These are phyloP conservation scores for Candida qinlingensis DNA, from an alignment of 805 yeast genomes.

Conservation along the genomic window DNA sequence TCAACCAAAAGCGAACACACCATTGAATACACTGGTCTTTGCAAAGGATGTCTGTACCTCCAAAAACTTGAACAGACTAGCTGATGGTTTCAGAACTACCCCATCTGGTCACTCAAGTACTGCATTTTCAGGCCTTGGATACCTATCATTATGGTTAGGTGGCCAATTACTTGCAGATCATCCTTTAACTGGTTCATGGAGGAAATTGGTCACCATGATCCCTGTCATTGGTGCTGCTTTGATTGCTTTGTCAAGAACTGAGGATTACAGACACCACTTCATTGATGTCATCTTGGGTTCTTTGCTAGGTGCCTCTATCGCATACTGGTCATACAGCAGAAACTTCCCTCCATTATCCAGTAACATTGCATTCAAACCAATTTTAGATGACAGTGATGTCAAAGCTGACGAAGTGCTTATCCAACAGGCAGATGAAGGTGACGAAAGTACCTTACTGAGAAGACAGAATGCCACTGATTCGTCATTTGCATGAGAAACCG, in stretches of 20 bases:
- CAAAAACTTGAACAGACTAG: slow-evolving; percentile 33
- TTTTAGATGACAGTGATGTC: slow-evolving; percentile 36
- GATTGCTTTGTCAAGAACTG: slow-evolving; percentile 81
- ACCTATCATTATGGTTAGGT: slow-evolving; percentile 55
- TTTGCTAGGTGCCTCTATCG: slow-evolving; percentile 55
- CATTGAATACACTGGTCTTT: slow-evolving; percentile 45
- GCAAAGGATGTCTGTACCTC: slow-evolving; percentile 68
- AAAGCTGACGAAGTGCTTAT: slow-evolving; percentile 22
- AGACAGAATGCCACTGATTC: not conserved
- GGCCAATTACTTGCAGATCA: slow-evolving; percentile 57
- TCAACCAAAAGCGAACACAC: slow-evolving; percentile 55
- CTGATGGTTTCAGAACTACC: slow-evolving; percentile 76
- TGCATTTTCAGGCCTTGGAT: slow-evolving; percentile 65
- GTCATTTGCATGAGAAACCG: not conserved
- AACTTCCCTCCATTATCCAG: slow-evolving; percentile 34
- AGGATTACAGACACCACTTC: slow-evolving; percentile 92
- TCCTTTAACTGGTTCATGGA: slow-evolving; percentile 55
- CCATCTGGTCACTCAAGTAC: slow-evolving; percentile 79
- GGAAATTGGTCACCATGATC: slow-evolving; percentile 44
- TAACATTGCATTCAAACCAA: slow-evolving; percentile 33
- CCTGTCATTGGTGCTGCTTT: slow-evolving; percentile 66
- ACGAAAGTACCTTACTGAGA: slow-evolving; percentile 12
- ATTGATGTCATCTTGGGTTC: slow-evolving; percentile 77
- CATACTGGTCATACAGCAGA: slow-evolving; percentile 38
- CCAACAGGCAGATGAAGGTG: slow-evolving; percentile 17